Base-by-base conservation (phyloP, 2,329 filamentous ascomycete genomes). In the Celoporthe dispersa region DNA sequence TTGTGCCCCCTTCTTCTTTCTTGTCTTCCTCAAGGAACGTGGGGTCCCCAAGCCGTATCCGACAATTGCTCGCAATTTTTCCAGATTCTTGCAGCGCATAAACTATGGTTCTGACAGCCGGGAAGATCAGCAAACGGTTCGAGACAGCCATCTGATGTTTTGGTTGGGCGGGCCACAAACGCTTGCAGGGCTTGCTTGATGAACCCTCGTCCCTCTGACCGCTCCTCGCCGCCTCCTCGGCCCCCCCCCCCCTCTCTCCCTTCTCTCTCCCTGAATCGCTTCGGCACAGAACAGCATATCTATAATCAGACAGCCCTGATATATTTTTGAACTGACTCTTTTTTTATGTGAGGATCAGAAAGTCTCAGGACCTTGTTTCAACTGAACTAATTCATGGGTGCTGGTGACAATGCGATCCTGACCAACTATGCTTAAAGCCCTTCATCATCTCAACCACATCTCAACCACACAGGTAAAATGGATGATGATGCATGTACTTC, bases 141-240 rank as follows among this genome's bases (percentile, higher is more conserved):
- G 64, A 69, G 57, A 69, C 68, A 57, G 14, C 39, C 67, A 53
- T 69, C 67, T 44, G 53, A 66, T 68, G 12, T 60, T 44, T 9
- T 64, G 61, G 67, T 65, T 66, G 67, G 62, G 31, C 61, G 12
- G 22, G 51, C 37, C 22, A 31, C 8, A 11, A 33, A 44, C 53
- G 22, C 25, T 14, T 57, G 35, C 60, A 66, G 41, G 67, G 51
- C n/a, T 41, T 60, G 66, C 22, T 48, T n/a, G 44, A n/a, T 48
- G 44, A 48, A 22, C 19, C n/a, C n/a, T n/a, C n/a, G n/a, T n/a
- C n/a, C n/a, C n/a, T n/a, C n/a, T n/a, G n/a, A n/a, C n/a, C n/a
- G n/a, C n/a, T n/a, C n/a, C n/a, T n/a, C n/a, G n/a, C n/a, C n/a
- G n/a, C n/a, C n/a, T n/a, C n/a, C n/a, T n/a, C n/a, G n/a, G n/a